Conservation (phyloP, 192 early-diverging fungal species). For the Kappamyces sp. region DNA sequence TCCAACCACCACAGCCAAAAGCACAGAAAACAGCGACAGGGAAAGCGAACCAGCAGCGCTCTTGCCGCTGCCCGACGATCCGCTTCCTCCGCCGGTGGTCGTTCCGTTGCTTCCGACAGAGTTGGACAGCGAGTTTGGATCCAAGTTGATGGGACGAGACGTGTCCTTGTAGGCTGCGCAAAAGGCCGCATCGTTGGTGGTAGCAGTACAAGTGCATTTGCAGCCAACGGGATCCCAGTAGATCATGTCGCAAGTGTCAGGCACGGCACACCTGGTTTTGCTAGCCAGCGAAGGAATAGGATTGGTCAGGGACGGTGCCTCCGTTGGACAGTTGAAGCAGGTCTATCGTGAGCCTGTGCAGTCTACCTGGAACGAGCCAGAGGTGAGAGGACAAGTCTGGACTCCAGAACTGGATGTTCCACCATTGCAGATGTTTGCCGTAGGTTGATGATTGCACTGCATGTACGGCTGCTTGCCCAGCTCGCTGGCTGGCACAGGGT, state of each 20-base stretch:
- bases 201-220: conserved; percentile 53
- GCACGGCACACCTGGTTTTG: conserved; percentile 35
- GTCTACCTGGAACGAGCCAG: conserved; percentile 9
- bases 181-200: too few species aligned
- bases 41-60: too few species aligned
- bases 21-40: too few species aligned
- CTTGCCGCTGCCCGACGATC: too few species aligned
- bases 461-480: conserved; percentile 61
- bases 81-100: too few species aligned
- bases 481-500: conserved; percentile 65
- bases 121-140: too few species aligned
- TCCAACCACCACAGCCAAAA: too few species aligned
- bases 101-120: too few species aligned
- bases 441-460: conserved; percentile 48
- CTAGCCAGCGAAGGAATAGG: conserved; percentile 14
- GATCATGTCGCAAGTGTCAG: conserved; percentile 55
- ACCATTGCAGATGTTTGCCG: conserved; percentile 69
- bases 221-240: conserved; percentile 67
- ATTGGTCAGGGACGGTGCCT: conserved; percentile 17
- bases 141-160: too few species aligned
- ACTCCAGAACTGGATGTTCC: conserved; percentile 27
- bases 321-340: conserved; percentile 24
- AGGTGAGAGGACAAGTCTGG: conserved; percentile 19
- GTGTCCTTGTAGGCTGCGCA: too few species aligned
- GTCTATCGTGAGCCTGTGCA: neutral